Evolutionary conservation across 1,139 yeast genomes (phyloP), one percentile per base, ranked within the genome.

Genomic region (Wickerhamomyces sp.): DNA sequence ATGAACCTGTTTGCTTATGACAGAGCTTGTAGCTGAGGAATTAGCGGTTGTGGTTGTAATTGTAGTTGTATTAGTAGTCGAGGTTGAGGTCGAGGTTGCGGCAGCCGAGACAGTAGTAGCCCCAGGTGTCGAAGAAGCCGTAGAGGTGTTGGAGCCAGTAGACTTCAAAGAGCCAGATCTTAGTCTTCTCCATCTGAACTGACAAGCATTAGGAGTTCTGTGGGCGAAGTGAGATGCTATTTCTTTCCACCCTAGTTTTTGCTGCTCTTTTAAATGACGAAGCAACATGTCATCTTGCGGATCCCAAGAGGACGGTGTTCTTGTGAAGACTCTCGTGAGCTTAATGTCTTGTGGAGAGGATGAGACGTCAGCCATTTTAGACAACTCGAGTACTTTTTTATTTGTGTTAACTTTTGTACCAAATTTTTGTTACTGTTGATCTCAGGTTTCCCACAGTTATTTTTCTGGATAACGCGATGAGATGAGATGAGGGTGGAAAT

Each of bases 121-220:
- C 6, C 24, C 22, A n/a, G 33, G 27, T 8, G 35, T 14, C 7
- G 34, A 19, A n/a, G 48, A 45, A 16, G 43, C 48, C 3, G 43
- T 37, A 10, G 37, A 26, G 3, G 42, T 25, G 29, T 30, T 32
- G n/a, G 40, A 33, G 10, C 37, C 20, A 22, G 31, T 72, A 5
- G 81, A 77, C 60, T 79, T 80, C 51, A 79, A 63, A 48, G 77
- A 76, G 1, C 86, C 86, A 12, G 78, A 72, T 58, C 78, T 76
- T 43, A 80, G 65, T 43, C 90, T 61, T 60, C 90, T 71, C 90
- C 90, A 82, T 54, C 90, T 70, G 53, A 82, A 82, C 60, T 82
- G 90, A 50, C 89, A 82, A 4, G 89, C 89, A 54, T 82, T 82
- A 30, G 88, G 85, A 1, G 89, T 82, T 60, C 90, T 65, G 58